Conservation (phyloP, 192 early-diverging fungal genomes). For the Allomyces macrogynus region DNA sequence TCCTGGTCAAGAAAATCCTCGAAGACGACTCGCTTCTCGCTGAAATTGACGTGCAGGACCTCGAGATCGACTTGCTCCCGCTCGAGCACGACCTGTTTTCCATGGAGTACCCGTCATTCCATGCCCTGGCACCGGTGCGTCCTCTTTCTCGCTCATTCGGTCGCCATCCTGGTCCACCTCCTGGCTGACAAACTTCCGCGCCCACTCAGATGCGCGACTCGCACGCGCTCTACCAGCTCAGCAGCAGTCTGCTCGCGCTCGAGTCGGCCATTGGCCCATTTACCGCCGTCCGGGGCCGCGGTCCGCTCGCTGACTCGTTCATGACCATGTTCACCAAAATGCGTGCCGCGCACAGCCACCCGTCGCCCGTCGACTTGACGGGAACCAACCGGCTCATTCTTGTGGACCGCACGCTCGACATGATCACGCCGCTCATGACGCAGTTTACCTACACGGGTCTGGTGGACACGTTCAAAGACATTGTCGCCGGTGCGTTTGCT, state of each 20-base stretch:
- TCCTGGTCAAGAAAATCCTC: not conserved
- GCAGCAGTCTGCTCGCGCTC: not conserved
- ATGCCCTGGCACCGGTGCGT: conserved; percentile 52
- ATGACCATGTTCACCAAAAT: conserved; percentile 35
- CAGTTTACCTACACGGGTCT: conserved; percentile 94
- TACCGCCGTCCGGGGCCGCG: conserved; percentile 1
- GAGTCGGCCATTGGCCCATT: not conserved
- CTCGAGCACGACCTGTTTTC: conserved; percentile 79
- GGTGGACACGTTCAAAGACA: conserved; percentile 33
- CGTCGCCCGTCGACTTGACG: conserved; percentile 4
- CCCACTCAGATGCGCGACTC: not conserved
- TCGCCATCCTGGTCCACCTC: too few relatives aligned
- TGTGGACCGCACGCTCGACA: conserved; percentile 73
- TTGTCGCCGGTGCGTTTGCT: not conserved
- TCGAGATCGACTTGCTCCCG: conserved; percentile 58
- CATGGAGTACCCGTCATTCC: conserved; percentile 64
- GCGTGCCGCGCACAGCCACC: conserved; percentile 7
- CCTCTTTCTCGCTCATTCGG: too few relatives aligned
- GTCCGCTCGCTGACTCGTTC: conserved; percentile 21
- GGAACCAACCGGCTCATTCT: conserved; percentile 62
- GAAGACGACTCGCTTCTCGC: not conserved
- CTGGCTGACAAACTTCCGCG: too few relatives aligned
- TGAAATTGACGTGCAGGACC: not conserved
- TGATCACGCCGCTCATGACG: conserved; percentile 80
- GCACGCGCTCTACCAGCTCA: not conserved